Evolutionary conservation across 2,329 filamentous ascomycete genomes (phyloP).

Genomic region (Cryphonectria naterciae): DNA sequence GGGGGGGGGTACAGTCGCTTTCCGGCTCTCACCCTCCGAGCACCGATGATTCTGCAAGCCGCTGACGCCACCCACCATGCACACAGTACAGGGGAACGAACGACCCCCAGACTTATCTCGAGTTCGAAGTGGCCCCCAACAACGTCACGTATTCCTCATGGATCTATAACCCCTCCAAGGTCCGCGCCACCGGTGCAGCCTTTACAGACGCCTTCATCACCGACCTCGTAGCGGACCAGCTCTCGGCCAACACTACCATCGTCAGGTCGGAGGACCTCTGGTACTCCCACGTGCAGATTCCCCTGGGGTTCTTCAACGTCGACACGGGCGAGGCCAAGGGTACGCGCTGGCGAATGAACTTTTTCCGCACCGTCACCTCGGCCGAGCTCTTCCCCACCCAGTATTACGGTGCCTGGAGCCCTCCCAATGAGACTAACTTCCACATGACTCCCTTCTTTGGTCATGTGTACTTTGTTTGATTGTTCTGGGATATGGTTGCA

Average conservation of each 20-base stretch:
- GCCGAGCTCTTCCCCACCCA: conserved; percentile 49
- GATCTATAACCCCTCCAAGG: conserved; percentile 55
- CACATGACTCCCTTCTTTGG: conserved; percentile 54
- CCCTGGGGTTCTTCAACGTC: conserved; percentile 55
- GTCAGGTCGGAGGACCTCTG: conserved; percentile 43
- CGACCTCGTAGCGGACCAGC: conserved; percentile 46
- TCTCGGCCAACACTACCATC: conserved; percentile 45
- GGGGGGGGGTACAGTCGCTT: too few relatives aligned
- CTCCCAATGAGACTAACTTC: conserved; percentile 50
- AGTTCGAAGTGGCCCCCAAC: conserved; percentile 56
- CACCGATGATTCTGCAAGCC: too few relatives aligned
- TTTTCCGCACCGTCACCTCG: conserved; percentile 52
- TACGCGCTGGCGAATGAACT: conserved; percentile 57
- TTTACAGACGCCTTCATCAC: conserved; percentile 50
- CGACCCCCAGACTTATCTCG: conserved; percentile 54
- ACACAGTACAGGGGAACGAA: conserved; percentile 44
- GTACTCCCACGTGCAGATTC: conserved; percentile 47
- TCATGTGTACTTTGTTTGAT: conserved; percentile 41
- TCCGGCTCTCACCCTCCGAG: too few relatives aligned
- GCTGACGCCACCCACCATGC: not conserved
- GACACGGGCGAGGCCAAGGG: conserved; percentile 46
- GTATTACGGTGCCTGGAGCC: conserved; percentile 50
- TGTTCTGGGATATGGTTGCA: not conserved
- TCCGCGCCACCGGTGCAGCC: conserved; percentile 44
- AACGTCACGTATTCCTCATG: conserved; percentile 57